phyloP scores from a whole-genome alignment of 306 rosid genomes.

The Prunus mira region DNA sequence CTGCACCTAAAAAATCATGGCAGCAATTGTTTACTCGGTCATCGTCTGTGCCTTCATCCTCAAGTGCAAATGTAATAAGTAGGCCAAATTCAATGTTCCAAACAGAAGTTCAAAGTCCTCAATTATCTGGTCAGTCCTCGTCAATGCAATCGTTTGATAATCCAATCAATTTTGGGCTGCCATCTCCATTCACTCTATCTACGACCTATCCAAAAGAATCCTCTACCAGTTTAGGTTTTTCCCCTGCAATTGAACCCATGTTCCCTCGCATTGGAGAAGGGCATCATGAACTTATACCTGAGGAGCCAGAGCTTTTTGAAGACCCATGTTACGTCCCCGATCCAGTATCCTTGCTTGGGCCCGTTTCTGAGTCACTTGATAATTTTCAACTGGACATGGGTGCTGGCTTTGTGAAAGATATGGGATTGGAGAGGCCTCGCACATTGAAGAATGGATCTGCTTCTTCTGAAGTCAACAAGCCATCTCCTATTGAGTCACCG shows the following conservation, averaged over 20 bases:
- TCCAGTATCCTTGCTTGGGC: conserved; percentile 85
- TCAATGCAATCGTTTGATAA: conserved; percentile 66
- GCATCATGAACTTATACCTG: conserved; percentile 52
- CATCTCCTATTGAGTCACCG: conserved; percentile 92
- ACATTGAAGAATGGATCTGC: conserved; percentile 51
- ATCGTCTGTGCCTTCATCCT: conserved; percentile 50
- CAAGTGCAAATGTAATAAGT: conserved; percentile 75
- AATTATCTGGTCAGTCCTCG: conserved; percentile 46
- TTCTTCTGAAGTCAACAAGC: conserved; percentile 68
- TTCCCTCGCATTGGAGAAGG: conserved; percentile 60
- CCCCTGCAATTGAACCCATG: conserved; percentile 73
- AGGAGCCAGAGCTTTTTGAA: conserved; percentile 89
- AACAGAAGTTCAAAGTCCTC: conserved; percentile 56
- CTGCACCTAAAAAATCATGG: conserved; percentile 86
- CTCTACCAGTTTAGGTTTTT: conserved; percentile 70
- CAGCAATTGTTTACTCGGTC: conserved; percentile 93
- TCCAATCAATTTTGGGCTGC: conserved; percentile 86
- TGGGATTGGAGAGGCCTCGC: conserved; percentile 52
- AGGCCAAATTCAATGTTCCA: conserved; percentile 76
- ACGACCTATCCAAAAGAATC: conserved; percentile 51
- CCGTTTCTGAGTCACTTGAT: conserved; percentile 94
- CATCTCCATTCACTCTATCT: conserved; percentile 74
- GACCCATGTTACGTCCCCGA: conserved; percentile 93
- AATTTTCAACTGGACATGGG: conserved; percentile 85
- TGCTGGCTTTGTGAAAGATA: conserved; percentile 51